Base-by-base conservation (phyloP, 1,284 basidiomycete genomes). In the Megacollybia platyphylla region DNA sequence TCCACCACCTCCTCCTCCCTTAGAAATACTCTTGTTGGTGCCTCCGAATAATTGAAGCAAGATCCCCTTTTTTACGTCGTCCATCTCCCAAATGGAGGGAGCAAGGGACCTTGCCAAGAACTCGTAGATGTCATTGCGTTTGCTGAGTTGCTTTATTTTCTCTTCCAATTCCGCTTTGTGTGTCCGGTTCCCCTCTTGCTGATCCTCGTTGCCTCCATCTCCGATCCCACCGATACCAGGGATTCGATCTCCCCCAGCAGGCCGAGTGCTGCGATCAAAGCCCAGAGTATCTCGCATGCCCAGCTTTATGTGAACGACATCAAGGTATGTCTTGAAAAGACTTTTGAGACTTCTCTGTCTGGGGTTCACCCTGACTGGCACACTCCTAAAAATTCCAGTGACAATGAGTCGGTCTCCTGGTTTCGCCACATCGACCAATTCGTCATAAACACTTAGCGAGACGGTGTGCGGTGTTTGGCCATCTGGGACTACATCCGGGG, bases 41-140 rank as follows among this genome's bases (percentile, higher is more conserved):
- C 94, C 94, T 5, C 94, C 96, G 61, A 98, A 97, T 20, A 98
- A 64, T 62, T 97, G 94, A 26, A 98, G 65, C 40, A 98, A 60
- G 44, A 98, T 94, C 0, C 96, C 94, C 66, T 97, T 97, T 67
- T 98, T 98, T 48, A 98, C 90, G 55, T 98, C 94, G 34, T 98
- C 93, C 88, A 97, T 86, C 59, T 92, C 90, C 82, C 90, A 97
- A 52, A 98, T 94, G 24, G 83, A 87, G 7, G 94, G 96, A 1
- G 94, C 94, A 47, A 98, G 73, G 2, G 85, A 89, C 27, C 85
- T 70, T 9, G 93, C 68, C 1, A 98, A 71, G 32, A 89, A 63
- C 3, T 94, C 88, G 60, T 98, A 98, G 34, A 96, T 68, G 58
- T 97, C 92, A 2, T 78, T 76, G 40, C 79, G 67, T 47, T 71